These are phyloP conservation scores for Luvunga scandens DNA, from an alignment of 345 rosid species.

Conservation along the genomic window DNA sequence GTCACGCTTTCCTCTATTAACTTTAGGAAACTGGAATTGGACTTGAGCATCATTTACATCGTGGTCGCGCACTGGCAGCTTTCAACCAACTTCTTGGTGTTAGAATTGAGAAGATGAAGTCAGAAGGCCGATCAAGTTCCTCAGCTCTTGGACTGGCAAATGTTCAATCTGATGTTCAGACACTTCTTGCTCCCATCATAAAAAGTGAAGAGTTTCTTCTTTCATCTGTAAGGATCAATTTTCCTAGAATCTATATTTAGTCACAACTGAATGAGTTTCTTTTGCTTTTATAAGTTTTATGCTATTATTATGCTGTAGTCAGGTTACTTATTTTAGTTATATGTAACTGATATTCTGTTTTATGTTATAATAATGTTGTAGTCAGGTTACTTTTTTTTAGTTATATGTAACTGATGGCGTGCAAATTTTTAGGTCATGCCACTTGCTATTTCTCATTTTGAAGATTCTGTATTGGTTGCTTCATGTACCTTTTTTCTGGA, in stretches of 20 bases:
- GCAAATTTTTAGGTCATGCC: constrained; percentile 70
- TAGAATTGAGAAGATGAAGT: constrained; percentile 68
- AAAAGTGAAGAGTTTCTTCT: constrained; percentile 69
- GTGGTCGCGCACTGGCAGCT: constrained; percentile 96
- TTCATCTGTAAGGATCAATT: constrained; percentile 67
- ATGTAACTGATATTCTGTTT: not conserved
- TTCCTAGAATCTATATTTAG: constrained; percentile 15
- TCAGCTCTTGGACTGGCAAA: constrained; percentile 54
- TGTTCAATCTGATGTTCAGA: constrained; percentile 86
- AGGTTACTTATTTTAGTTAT: not conserved
- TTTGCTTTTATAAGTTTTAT: constrained; percentile 4
- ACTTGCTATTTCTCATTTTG: constrained; percentile 84
- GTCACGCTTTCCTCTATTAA: not conserved
- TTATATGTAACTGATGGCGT: constrained; percentile 2
- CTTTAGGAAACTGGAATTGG: constrained; percentile 81
- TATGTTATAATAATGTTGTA: not conserved
- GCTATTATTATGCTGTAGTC: not conserved
- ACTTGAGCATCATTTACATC: constrained; percentile 90
- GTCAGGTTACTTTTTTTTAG: not conserved
- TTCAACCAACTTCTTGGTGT: constrained; percentile 73
- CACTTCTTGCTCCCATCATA: constrained; percentile 72
- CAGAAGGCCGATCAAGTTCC: constrained; percentile 54
- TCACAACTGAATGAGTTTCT: not conserved
- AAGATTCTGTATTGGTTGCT: constrained; percentile 78
- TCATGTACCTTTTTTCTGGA: constrained; percentile 83